phyloP scores from a whole-genome alignment of 2,329 filamentous ascomycete species.

The Botrytis porri region DNA sequence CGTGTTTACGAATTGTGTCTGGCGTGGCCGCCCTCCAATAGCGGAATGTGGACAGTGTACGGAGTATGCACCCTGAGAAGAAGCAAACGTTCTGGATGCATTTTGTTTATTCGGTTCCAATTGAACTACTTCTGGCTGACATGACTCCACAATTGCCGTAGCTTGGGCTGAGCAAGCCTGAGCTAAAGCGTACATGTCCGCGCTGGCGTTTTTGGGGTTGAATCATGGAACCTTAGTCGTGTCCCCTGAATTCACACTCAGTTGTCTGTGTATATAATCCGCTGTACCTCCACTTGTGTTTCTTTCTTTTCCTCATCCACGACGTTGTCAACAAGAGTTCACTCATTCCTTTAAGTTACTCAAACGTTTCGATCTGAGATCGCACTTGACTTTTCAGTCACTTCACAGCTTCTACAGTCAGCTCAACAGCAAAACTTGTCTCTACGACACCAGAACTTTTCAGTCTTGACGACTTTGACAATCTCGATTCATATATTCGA shows the following conservation, averaged over 20 bases:
- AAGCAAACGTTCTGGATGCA: constrained; percentile 17
- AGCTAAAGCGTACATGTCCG: constrained; percentile 1
- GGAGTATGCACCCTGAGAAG: constrained; percentile 9
- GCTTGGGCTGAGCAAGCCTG: constrained; percentile 3
- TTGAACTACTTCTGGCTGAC: not conserved
- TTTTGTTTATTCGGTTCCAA: constrained; percentile 2
- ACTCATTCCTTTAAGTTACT: constrained; percentile 28
- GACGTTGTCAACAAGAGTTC: constrained; percentile 25
- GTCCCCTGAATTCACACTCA: not conserved
- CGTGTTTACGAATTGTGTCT: not conserved
- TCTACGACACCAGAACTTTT: constrained; percentile 19
- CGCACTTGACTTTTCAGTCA: constrained; percentile 28
- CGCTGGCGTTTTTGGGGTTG: not conserved
- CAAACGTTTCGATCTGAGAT: constrained; percentile 32
- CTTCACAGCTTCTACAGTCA: constrained; percentile 24
- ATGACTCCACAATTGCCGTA: constrained; percentile 13
- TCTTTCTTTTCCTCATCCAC: constrained; percentile 22
- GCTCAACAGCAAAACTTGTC: constrained; percentile 25
- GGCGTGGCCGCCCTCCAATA: not conserved
- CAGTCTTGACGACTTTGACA: constrained; percentile 20
- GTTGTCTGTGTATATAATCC: constrained; percentile 9
- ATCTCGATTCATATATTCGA: constrained; percentile 2
- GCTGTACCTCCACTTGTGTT: not conserved
- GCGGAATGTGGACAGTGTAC: not conserved
- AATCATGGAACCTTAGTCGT: not conserved